A percentile compares a stretch with the other conserved stretches of the same genome.
These are phyloP conservation scores for Aspergillus udagawae DNA, from an alignment of 2,329 filamentous ascomycete species.

Conservation along the genomic window DNA sequence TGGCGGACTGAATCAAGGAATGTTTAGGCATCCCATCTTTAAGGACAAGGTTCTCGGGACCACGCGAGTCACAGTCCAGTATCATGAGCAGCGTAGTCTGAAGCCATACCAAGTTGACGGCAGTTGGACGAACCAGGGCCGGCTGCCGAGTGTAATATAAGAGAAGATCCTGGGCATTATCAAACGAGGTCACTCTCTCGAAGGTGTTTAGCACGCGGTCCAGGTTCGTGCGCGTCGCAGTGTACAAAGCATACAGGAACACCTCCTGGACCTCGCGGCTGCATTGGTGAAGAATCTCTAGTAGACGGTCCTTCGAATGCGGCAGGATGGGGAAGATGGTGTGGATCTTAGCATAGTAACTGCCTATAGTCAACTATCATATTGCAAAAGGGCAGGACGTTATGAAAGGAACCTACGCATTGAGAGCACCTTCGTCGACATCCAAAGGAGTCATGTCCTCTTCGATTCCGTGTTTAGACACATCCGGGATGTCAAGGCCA, in stretches of 20 bases:
- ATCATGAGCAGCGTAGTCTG: constrained; percentile 40
- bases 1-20: constrained; percentile 37
- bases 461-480: constrained; percentile 28
- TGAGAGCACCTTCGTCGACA: constrained; percentile 38
- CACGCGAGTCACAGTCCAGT: constrained; percentile 40
- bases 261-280: constrained; percentile 39
- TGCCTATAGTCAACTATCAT: constrained; percentile 18
- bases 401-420: constrained; percentile 29
- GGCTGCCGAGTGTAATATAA: constrained; percentile 37
- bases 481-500: constrained; percentile 29
- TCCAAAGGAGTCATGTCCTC: constrained; percentile 33
- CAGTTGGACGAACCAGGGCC: constrained; percentile 28
- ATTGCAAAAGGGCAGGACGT: not conserved
- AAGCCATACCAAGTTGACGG: constrained; percentile 39
- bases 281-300: constrained; percentile 36
- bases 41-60: constrained; percentile 39
- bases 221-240: constrained; percentile 36
- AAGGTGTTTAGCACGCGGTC: constrained; percentile 31
- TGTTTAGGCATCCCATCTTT: constrained; percentile 40
- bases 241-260: constrained; percentile 38
- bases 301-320: constrained; percentile 35
- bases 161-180: constrained; percentile 39
- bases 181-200: constrained; percentile 33
- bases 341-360: constrained; percentile 41
- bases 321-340: constrained; percentile 39